Evolutionary conservation across 176 grass and related monocot species (phyloP), one percentile per base, ranked within the genome.

Genomic region (Oryza longistaminata): DNA sequence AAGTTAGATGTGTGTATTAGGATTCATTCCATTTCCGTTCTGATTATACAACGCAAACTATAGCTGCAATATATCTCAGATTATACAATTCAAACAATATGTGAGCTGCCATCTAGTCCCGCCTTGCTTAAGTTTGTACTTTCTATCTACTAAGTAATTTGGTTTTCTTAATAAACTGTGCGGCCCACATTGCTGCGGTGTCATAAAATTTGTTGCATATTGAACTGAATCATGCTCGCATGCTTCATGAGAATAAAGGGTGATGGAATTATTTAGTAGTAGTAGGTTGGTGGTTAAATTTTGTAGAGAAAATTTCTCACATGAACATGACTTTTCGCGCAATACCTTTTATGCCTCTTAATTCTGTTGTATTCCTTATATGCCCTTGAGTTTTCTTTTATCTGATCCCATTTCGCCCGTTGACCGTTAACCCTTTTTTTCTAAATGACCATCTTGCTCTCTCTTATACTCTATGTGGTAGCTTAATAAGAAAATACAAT

Each of bases 1-100:
- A 83, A 73, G 62, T 79, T 90, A 87, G 80, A 76, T 65, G 43
- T 87, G 70, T 87, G 70, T 83, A 75, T 71, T 80, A 80, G 75
- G 70, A 80, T 76, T 80, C 9, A 68, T 74, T 62, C 48, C 75
- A 70, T 90, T 87, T 83, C 53, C n/a, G 16, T 64, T 83, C n/a
- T 74, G 10, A 79, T 83, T 80, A 79, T 31, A 70, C 68, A 50
- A 43, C 29, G 78, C 7, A 62, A 22, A 62, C 58, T 62, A 62
- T 62, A 62, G 58, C 68, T 83, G 40, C 60, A 83, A 24, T 69
- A 87, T 79, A 90, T 85, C 69, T 74, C 2, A n/a, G 15, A 45
- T 88, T 79, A 84, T 66, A 80, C 26, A 58, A 15, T 65, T 17
- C 25, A 79, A 33, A 17, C 17, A 68, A 84, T 24, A 78, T 31